Percentiles rank a stretch among this genome's conserved stretches.
Conservation (phyloP, 2,329 filamentous ascomycete species). For the Nothophoma quercina region DNA sequence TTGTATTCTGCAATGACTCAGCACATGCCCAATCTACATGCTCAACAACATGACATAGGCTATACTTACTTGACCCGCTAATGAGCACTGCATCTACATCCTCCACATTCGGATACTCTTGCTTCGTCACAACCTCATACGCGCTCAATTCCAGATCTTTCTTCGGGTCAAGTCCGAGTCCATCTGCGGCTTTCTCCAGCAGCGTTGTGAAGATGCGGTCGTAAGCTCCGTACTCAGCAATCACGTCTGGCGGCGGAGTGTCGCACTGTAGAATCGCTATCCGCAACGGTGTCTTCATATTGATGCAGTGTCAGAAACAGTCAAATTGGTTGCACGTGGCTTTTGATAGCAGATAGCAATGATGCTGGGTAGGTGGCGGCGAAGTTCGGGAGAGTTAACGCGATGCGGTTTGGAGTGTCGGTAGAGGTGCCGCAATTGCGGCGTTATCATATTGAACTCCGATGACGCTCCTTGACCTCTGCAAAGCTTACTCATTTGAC, state of each 20-base stretch:
- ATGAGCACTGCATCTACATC: conserved; percentile 83
- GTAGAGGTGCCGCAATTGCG: conserved; percentile 6
- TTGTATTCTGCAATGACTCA: conserved; percentile 64
- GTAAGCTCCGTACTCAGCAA: conserved; percentile 74
- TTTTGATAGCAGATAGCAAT: conserved; percentile 6
- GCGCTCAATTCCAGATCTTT: conserved; percentile 65
- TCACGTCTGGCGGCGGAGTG: conserved; percentile 71
- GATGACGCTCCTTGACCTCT: conserved; percentile 9
- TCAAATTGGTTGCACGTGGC: not conserved
- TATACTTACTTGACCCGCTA: conserved; percentile 67
- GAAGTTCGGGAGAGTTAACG: conserved; percentile 11
- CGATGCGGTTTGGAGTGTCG: conserved; percentile 2
- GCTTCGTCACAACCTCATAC: conserved; percentile 74
- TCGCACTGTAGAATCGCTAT: conserved; percentile 92
- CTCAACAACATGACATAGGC: conserved; percentile 26
- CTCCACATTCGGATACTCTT: conserved; percentile 75
- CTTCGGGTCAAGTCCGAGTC: conserved; percentile 51
- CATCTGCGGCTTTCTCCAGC: conserved; percentile 60
- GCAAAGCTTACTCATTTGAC: too few relatives aligned
- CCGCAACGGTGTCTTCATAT: conserved; percentile 61
- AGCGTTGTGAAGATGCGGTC: conserved; percentile 66
- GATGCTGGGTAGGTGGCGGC: conserved; percentile 4
- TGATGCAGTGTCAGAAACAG: not conserved
- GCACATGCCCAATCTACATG: not conserved
- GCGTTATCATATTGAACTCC: not conserved